Base-by-base conservation (phyloP, 2,329 filamentous ascomycete species). In the Aspergillus floridensis region DNA sequence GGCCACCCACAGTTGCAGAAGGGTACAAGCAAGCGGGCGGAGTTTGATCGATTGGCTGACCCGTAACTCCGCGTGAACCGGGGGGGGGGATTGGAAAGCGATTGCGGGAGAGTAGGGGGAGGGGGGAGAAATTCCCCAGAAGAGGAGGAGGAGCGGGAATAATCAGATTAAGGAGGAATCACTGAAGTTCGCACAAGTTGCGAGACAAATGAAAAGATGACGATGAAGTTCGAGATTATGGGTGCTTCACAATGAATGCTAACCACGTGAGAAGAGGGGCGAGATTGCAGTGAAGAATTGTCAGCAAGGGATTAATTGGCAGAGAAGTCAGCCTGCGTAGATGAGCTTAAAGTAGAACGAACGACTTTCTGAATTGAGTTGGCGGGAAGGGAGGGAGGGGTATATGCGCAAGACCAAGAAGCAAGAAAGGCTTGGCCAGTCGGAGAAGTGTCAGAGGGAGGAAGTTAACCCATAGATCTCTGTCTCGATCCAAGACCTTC, bases 371-470 rank as follows among this genome's bases (percentile, higher is more conserved):
- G 60, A 62, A 58, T 55, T 65, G 38, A 52, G 54, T 52, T 56
- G 49, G 55, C 32, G 55, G 56, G 46, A 32, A 21, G 57, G 56
- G 55, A 21, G 57, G 53, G 55, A 63, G 57, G 50, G 51, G 58
- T 54, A 49, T 26, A 53, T 44, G 59, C 44, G 54, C 47, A 56
- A 38, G 55, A 57, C 59, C 58, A 59, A 55, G 59, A 38, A 59
- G 61, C 55, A 51, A 59, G 51, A 63, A 61, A 63, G 59, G 64
- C 63, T 66, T 65, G 62, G 60, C 64, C 59, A 61, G 51, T 66
- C 80, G 80, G 16, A 72, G 63, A 69, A 35, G 11, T 10, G 32
- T 35, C 2, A 35, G 14, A 35, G 38, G 61, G 66, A 69, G 67
- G 66, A 57, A 56, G 26, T 8, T 51, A 24, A 59, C 57, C 41